Evolutionary conservation across 306 rosid genomes (phyloP).

Genomic region (Fagus sylvatica): DNA sequence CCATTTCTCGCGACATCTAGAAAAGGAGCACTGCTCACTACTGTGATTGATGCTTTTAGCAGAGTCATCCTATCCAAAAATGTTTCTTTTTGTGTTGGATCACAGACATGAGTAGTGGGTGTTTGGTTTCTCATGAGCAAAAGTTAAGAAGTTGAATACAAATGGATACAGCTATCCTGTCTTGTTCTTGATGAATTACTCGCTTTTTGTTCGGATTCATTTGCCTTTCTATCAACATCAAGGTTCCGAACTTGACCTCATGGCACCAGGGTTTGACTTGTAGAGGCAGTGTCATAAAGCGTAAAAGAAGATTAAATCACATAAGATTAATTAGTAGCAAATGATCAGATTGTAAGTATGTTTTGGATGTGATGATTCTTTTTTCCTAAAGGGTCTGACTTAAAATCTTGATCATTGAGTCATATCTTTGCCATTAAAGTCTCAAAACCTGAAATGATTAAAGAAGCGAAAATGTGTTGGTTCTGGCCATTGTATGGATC

Average conservation of each 20-base stretch:
- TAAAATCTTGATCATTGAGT: background rate
- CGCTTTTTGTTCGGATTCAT: constrained; percentile 91
- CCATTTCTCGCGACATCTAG: constrained; percentile 38
- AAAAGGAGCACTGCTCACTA: constrained; percentile 34
- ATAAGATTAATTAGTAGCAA: background rate
- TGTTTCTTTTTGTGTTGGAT: constrained; percentile 22
- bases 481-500: background rate
- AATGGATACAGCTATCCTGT: constrained; percentile 70
- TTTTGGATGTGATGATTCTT: background rate
- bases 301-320: no score
- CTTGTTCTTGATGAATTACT: constrained; percentile 55
- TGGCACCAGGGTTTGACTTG: constrained; percentile 44
- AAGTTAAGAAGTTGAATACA: constrained; percentile 78
- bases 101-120: constrained; percentile 71
- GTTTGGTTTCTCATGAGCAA: constrained; percentile 60
- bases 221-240: constrained; percentile 72
- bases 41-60: constrained; percentile 47
- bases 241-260: constrained; percentile 47
- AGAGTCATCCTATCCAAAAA: constrained; percentile 38
- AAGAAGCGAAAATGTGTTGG: background rate
- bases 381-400: background rate
- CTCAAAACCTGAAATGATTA: background rate
- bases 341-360: background rate
- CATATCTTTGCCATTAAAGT: background rate
- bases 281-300: background rate